Conservation (phyloP, 495 filamentous ascomycete genomes). For the Lepraria neglecta region DNA sequence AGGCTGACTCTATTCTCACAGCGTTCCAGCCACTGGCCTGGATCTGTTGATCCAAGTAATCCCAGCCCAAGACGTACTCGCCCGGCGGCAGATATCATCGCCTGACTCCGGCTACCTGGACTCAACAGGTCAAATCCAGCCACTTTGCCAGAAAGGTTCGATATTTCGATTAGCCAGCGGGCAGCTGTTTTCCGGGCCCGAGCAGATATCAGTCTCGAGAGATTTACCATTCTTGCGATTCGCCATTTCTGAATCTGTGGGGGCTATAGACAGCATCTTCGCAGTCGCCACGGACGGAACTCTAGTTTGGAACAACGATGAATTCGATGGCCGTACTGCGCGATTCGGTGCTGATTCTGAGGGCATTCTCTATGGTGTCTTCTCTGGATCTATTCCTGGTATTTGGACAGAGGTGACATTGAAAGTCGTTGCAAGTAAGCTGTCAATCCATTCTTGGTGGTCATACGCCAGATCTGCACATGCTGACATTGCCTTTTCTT, state of each 20-base stretch:
- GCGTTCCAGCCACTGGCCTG: constrained; percentile 2
- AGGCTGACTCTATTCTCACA: background rate
- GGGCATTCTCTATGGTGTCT: constrained; percentile 14
- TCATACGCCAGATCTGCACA: background rate
- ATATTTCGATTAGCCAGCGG: constrained; percentile 13
- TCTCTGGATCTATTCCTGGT: constrained; percentile 12
- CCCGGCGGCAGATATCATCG: background rate
- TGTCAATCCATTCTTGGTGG: background rate
- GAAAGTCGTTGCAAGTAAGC: constrained; percentile 13
- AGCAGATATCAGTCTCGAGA: constrained; percentile 7
- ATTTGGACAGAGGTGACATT: constrained; percentile 8
- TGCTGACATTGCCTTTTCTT: background rate
- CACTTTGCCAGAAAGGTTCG: constrained; percentile 7
- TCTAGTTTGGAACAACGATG: constrained; percentile 20
- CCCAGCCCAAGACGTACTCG: background rate
- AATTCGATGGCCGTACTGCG: constrained; percentile 8
- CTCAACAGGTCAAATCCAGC: constrained; percentile 15
- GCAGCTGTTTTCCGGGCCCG: background rate
- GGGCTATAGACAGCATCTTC: constrained; percentile 16
- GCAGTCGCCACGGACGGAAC: constrained; percentile 6
- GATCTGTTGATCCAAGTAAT: constrained; percentile 9
- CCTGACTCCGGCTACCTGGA: constrained; percentile 9
- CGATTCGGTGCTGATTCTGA: constrained; percentile 15
- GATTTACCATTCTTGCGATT: constrained; percentile 10
- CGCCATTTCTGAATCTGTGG: constrained; percentile 2